A percentile compares a stretch with the other conserved stretches of the same genome.
phyloP scores from a whole-genome alignment of 495 filamentous ascomycete genomes.

The Penicillium goetzii region DNA sequence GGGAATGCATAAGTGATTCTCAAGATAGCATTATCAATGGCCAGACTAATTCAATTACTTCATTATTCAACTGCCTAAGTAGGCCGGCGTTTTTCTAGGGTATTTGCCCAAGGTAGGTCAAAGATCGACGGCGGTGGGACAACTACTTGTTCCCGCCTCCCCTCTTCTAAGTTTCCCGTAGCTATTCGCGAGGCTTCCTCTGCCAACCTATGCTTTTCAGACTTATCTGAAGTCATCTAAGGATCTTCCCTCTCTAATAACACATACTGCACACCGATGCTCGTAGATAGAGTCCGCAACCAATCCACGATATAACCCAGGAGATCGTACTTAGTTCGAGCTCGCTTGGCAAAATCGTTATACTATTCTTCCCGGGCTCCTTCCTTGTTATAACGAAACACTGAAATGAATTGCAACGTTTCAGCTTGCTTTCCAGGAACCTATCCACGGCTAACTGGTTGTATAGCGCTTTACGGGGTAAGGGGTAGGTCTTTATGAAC shows the following conservation, averaged over 20 bases:
- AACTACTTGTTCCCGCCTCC: constrained; percentile 13
- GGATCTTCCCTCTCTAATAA: constrained; percentile 20
- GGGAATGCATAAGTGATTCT: no score
- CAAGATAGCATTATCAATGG: no score
- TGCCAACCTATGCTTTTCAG: no score
- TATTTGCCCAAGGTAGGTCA: constrained; percentile 21
- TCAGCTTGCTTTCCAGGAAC: background rate
- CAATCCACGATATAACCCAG: constrained; percentile 17
- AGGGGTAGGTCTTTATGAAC: no score
- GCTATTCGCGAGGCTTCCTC: no score
- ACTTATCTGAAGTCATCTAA: constrained; percentile 22
- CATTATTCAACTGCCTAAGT: no score
- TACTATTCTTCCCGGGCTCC: constrained; percentile 10
- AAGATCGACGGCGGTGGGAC: constrained; percentile 22
- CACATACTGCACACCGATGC: constrained; percentile 9
- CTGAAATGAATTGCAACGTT: constrained; percentile 2
- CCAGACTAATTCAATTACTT: no score
- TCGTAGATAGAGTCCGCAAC: constrained; percentile 15
- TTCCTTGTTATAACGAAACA: constrained; percentile 8
- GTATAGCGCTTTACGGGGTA: no score
- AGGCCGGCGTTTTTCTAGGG: background rate
- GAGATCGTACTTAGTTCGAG: constrained; percentile 20
- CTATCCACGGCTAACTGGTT: no score
- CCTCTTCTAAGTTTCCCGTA: constrained; percentile 12
- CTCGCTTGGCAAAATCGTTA: constrained; percentile 17